These are phyloP conservation scores for Lycium ferocissimum DNA, from an alignment of 257 asterid species.

Conservation along the genomic window DNA sequence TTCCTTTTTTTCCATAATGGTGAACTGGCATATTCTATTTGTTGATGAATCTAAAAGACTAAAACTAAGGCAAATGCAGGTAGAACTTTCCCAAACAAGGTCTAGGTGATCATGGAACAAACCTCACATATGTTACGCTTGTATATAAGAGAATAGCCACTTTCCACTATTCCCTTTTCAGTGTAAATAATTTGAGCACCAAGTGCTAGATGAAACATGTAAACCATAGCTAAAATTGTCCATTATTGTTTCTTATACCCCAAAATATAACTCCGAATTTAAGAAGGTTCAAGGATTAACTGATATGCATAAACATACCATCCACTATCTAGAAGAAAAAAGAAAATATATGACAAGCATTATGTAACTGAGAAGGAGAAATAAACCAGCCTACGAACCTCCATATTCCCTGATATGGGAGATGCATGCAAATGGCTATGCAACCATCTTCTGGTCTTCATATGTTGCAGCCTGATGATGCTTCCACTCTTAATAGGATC, in stretches of 20 bases:
- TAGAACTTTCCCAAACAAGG: background rate
- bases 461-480: constrained; percentile 78
- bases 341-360: background rate
- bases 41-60: background rate
- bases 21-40: background rate
- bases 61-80: background rate
- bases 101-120: background rate
- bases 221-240: background rate
- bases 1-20: background rate
- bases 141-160: background rate
- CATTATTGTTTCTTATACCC: background rate
- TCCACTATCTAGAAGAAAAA: background rate
- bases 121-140: background rate
- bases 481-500: constrained; percentile 77
- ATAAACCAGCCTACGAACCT: constrained; percentile 59
- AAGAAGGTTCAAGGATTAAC: background rate
- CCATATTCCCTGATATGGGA: constrained; percentile 93
- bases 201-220: background rate
- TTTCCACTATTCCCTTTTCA: background rate
- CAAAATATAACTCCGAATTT: background rate
- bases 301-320: background rate
- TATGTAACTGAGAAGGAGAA: background rate
- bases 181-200: background rate
- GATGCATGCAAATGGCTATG: constrained; percentile 99
- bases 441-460: constrained; percentile 91